Evolutionary conservation across 192 early-diverging fungal genomes (phyloP).

Genomic region (Coemansia asiatica): DNA sequence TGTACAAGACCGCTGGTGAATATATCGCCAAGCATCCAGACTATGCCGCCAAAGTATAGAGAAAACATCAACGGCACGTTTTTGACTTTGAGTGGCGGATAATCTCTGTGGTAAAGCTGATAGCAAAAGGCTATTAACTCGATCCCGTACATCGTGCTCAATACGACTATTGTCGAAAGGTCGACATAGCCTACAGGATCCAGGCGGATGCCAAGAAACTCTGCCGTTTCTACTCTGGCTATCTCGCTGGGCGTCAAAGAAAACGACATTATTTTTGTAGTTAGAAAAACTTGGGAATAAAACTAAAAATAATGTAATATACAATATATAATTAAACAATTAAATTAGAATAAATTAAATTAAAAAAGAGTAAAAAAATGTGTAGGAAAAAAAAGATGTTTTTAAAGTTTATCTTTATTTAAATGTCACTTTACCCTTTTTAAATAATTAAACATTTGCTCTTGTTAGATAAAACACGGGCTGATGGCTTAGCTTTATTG

Average conservation of each 20-base stretch:
- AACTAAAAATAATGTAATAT: background rate
- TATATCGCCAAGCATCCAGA: conserved; percentile 19
- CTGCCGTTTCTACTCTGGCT: conserved; percentile 8
- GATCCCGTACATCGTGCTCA: conserved; percentile 8
- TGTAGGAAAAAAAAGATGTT: background rate
- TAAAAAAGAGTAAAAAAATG: background rate
- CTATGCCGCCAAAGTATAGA: background rate
- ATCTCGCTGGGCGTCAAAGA: conserved; percentile 2
- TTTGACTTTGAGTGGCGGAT: conserved; percentile 22
- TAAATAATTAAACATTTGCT: background rate
- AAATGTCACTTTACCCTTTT: background rate
- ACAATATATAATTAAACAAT: background rate
- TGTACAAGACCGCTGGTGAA: conserved; percentile 22
- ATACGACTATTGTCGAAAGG: conserved; percentile 14
- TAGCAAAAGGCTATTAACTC: conserved; percentile 13
- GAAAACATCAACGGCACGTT: conserved; percentile 13
- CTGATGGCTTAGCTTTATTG: background rate
- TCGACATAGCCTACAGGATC: conserved; percentile 22
- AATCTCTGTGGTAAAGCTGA: conserved; percentile 16
- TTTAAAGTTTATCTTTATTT: background rate
- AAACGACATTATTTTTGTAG: conserved; percentile 3
- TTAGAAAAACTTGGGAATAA: background rate
- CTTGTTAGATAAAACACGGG: background rate
- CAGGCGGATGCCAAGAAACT: conserved; percentile 7
- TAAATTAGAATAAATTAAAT: background rate